phyloP scores from a whole-genome alignment of 2,329 filamentous ascomycete genomes.

The Nothophoma quercina region DNA sequence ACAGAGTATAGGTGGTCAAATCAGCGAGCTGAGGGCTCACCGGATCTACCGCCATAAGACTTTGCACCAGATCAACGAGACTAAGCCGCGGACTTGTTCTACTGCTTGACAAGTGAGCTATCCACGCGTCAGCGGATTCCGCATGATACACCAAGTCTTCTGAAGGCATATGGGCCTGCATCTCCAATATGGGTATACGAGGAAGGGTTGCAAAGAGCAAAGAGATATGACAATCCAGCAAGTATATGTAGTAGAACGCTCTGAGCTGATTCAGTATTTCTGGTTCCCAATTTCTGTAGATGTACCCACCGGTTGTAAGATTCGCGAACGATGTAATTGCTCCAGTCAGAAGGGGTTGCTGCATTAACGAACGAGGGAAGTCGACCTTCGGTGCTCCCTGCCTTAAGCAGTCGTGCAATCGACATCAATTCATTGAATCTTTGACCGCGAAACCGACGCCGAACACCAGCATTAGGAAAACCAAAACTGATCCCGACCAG shows the following conservation, averaged over 20 bases:
- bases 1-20: not conserved
- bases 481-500: slow-evolving; percentile 5
- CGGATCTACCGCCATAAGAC: not conserved
- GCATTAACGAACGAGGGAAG: not conserved
- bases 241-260: slow-evolving; percentile 1
- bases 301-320: slow-evolving; percentile 2
- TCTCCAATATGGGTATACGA: slow-evolving; percentile 1
- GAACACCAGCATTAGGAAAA: not conserved
- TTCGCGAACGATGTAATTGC: not conserved
- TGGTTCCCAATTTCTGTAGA: no score
- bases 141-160: not conserved
- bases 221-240: slow-evolving; percentile 10
- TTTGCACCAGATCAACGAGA: not conserved
- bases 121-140: not conserved
- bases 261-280: not conserved
- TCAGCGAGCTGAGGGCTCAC: not conserved
- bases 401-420: not conserved
- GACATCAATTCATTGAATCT: not conserved
- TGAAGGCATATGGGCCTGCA: slow-evolving; percentile 2
- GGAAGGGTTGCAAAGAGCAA: not conserved
- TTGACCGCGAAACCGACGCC: not conserved
- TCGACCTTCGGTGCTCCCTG: not conserved
- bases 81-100: not conserved
- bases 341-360: not conserved
- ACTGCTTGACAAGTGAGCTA: not conserved